Base-by-base conservation (phyloP, 2,329 filamentous ascomycete genomes). In the Phaeomoniella chlamydospora region DNA sequence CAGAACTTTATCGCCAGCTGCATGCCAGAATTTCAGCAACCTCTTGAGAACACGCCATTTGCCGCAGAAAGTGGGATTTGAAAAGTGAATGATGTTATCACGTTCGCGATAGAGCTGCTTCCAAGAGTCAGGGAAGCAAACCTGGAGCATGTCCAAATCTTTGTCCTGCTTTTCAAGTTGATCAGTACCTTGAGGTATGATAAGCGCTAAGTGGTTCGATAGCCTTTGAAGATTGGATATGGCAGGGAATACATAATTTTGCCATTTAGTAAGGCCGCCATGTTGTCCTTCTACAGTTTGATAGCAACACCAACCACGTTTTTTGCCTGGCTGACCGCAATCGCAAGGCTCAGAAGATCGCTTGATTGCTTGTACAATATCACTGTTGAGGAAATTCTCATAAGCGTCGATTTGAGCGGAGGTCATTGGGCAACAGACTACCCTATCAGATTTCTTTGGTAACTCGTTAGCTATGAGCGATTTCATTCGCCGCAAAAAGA, bases 41-140 rank as follows among this genome's bases (percentile, higher is more conserved):
- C 84, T 87, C 54, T 78, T 83, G 18, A 98, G 57, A 1, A 98
- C 75, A 51, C 84, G 86, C 90, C 90, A 98, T 57, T 98, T 98
- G 3, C 90, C 90, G 50, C 90, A 98, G 45, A 87, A 94, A 39
- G 92, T 81, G 0, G 84, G 80, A 46, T 94, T 86, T 1, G 86
- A 79, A 35, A 86, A 78, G 46, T 80, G 81, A 35, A 82, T 59
- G 39, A 96, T 79, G 5, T 76, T 83, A 46, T 94, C 84, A 31
- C 84, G 72, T 14, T 79, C 73, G 9, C 65, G 64, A 50, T 86
- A 90, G 0, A 94, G 64, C 14, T 76, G 62, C 48, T 76, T 65
- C 83, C 85, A 94, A 2, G 67, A 63, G 22, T 80, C 66, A 0
- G 90, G 88, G 12, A 87, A 63, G 37, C 83, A 85, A 2, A 74